Base-by-base conservation (phyloP, 345 rosid species). In the Mercurialis annua region DNA sequence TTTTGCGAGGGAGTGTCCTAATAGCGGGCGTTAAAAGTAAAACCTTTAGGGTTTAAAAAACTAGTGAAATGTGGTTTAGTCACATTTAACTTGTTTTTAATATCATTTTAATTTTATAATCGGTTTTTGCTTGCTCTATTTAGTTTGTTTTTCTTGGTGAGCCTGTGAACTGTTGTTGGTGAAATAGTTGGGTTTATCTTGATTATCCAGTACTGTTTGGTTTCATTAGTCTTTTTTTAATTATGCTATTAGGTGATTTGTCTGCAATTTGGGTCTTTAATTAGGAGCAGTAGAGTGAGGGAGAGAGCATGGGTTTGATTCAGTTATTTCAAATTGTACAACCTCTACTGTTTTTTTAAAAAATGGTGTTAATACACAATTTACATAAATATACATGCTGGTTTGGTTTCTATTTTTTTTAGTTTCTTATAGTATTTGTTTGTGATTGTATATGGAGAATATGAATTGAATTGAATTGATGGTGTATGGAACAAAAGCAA, bases 1-100 rank as follows among this genome's bases (percentile, higher is more conserved):
- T 71, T 92, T 90, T 31, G 87, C 98, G 0, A 73, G 98, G 76
- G 98, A 92, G 17, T 92, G 98, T 56, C 86, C 94, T 0, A 87
- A 85, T 59, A 75, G 77, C 21, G 78, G 86, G 6, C 87, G 89
- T 50, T 84, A 73, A 77, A 38, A n/a, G n/a, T n/a, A n/a, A n/a
- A n/a, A n/a, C n/a, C n/a, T 8, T 48, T 14, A n/a, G 11, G 18
- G 15, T 8, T 15, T 2, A 6, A 62, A 44, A n/a, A 43, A 50
- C 38, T 27, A 14, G 65, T 69, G 10, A 43, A 61, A 33, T 52
- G 52, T 46, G 65, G 26, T 57, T 50, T 4, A 16, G 24, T 65
- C 17, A 43, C 71, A 51, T 38, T 46, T 62, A 47, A 24, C 18
- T 51, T 14, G 40, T 21, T 42, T n/a, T 14, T 24, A n/a, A n/a